phyloP scores from a whole-genome alignment of 441 rosid genomes.

The Jatropha podagrica region DNA sequence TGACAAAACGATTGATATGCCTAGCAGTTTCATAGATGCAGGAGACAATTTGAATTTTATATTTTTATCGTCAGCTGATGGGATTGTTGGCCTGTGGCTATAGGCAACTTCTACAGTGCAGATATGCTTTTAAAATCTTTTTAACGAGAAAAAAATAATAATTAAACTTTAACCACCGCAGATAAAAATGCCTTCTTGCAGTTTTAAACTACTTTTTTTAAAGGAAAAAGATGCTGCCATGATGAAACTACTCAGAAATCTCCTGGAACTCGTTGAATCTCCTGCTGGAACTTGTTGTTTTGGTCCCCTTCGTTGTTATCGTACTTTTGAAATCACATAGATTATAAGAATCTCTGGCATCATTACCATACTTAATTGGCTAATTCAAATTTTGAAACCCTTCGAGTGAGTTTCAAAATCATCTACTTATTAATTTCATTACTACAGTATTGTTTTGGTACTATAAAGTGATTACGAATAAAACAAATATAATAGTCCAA shows the following conservation, averaged over 20 bases:
- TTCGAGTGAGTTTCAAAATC: too few species aligned
- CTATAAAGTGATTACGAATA: too few species aligned
- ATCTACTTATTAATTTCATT: too few species aligned
- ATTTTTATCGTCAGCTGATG: background rate
- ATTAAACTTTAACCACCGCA: background rate
- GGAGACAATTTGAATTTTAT: conserved; percentile 22
- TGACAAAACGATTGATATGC: background rate
- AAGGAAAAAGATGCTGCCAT: background rate
- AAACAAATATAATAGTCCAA: background rate
- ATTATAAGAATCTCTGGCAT: background rate
- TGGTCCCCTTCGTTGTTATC: background rate
- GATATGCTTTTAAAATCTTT: background rate
- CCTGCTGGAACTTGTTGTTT: background rate
- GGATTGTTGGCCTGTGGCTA: background rate
- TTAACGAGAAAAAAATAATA: conserved; percentile 6
- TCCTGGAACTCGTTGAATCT: background rate
- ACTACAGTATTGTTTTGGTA: too few species aligned
- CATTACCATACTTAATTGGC: background rate
- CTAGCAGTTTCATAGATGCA: conserved; percentile 20
- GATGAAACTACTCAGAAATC: background rate
- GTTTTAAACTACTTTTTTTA: background rate
- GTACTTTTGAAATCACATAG: background rate
- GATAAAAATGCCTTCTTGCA: background rate
- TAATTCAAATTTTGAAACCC: too few species aligned
- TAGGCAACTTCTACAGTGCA: background rate